Evolutionary conservation across 306 rosid species (phyloP).

Genomic region (Ormosia semicastrata): DNA sequence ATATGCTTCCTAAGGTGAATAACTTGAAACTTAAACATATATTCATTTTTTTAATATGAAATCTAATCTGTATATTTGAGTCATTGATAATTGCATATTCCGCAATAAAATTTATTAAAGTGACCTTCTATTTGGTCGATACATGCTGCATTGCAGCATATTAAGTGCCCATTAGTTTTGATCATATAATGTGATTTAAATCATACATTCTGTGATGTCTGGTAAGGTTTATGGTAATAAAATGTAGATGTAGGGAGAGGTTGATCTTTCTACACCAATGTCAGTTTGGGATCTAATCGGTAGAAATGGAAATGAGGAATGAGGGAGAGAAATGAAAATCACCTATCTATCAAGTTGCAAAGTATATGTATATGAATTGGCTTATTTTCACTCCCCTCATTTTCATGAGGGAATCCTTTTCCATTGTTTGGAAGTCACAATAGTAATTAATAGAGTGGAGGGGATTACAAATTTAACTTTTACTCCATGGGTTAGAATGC

Average conservation of each 20-base stretch:
- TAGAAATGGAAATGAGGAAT: neutral
- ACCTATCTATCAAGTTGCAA: no score
- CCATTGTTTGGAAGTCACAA: no score
- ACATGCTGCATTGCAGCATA: neutral
- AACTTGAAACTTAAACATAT: neutral
- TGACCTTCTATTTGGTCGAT: neutral
- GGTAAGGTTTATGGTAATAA: neutral
- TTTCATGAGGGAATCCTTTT: no score
- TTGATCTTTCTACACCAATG: neutral
- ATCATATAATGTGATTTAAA: neutral
- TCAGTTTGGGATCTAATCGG: neutral
- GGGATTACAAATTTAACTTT: no score
- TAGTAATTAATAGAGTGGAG: no score
- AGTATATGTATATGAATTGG: no score
- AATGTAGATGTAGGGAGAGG: neutral
- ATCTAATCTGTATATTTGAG: neutral
- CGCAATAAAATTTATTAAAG: neutral
- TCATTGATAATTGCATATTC: neutral
- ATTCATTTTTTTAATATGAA: neutral
- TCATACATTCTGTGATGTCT: neutral
- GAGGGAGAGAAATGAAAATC: no score
- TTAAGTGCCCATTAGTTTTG: neutral
- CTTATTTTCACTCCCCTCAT: no score
- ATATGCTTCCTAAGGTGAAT: conserved; percentile 62
- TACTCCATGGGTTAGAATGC: neutral